These are phyloP conservation scores for Hyaloscypha variabilis DNA, from an alignment of 495 filamentous ascomycete species.

Conservation along the genomic window DNA sequence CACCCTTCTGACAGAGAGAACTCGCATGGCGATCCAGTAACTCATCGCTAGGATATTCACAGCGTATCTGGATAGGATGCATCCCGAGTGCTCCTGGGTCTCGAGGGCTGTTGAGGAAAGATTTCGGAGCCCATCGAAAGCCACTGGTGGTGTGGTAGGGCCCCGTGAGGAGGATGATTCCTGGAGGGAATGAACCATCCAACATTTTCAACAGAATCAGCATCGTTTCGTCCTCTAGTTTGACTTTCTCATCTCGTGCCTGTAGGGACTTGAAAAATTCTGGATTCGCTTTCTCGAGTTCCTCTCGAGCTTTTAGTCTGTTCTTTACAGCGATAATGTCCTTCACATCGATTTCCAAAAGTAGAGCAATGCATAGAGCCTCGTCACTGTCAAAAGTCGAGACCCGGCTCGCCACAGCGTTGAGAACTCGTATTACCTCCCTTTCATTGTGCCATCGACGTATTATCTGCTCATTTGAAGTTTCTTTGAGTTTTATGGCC, in stretches of 20 bases:
- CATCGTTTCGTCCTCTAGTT: not conserved
- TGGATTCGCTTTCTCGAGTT: not conserved
- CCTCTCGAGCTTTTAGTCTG: not conserved
- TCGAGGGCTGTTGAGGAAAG: not conserved
- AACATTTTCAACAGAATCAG: not conserved
- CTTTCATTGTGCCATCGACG: not conserved
- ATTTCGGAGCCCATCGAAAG: slow-evolving; percentile 4
- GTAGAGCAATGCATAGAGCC: slow-evolving; percentile 1
- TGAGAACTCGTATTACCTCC: not conserved
- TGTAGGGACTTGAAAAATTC: not conserved
- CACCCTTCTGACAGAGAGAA: not conserved
- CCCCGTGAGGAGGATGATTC: not conserved
- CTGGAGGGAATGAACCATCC: not conserved
- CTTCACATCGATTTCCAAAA: not conserved
- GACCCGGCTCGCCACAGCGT: not conserved
- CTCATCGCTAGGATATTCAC: not conserved
- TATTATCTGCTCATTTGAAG: not conserved
- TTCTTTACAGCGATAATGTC: not conserved
- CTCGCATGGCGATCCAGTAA: not conserved
- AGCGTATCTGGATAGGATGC: not conserved
- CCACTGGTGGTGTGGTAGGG: not conserved
- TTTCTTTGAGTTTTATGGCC: not conserved
- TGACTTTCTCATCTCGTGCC: not conserved
- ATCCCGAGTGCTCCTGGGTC: not conserved
- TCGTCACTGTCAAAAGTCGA: not conserved